phyloP scores from a whole-genome alignment of 163 green algal species.

The Chloromonas sp. region DNA sequence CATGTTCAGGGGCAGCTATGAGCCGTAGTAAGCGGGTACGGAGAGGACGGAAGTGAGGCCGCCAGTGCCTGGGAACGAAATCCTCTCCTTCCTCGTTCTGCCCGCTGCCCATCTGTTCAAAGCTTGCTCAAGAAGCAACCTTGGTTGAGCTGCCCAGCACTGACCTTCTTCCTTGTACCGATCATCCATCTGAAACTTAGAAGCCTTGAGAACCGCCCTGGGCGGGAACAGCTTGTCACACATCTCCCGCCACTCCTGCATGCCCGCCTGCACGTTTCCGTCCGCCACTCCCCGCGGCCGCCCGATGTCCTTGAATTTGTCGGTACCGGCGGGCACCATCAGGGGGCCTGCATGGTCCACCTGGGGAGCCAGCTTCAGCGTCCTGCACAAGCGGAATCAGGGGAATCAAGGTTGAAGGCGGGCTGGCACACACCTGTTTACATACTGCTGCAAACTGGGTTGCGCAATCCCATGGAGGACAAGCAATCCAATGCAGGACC shows the following conservation, averaged over 20 bases:
- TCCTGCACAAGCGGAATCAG: constrained; percentile 1
- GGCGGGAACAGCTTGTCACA: constrained; percentile 39
- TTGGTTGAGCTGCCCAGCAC: not conserved
- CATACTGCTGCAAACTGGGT: not conserved
- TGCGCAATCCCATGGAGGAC: not conserved
- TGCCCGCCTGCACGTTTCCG: constrained; percentile 23
- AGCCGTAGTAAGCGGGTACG: no score
- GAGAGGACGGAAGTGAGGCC: no score
- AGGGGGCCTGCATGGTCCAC: constrained; percentile 51
- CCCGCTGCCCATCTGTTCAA: not conserved
- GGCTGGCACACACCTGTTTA: not conserved
- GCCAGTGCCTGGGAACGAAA: no score
- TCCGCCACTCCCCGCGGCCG: constrained; percentile 27
- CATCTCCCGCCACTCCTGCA: constrained; percentile 38
- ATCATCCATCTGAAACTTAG: constrained; percentile 38
- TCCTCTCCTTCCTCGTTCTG: no score
- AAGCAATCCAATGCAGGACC: not conserved
- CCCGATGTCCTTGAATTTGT: constrained; percentile 50
- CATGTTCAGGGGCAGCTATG: not conserved
- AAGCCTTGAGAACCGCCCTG: constrained; percentile 15
- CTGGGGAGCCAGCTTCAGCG: constrained; percentile 36
- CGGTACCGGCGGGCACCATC: constrained; percentile 47
- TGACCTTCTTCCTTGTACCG: constrained; percentile 41
- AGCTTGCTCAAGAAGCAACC: not conserved
- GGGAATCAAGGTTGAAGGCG: not conserved